Base-by-base conservation (phyloP, 495 filamentous ascomycete genomes). In the Penicillium antarcticum region DNA sequence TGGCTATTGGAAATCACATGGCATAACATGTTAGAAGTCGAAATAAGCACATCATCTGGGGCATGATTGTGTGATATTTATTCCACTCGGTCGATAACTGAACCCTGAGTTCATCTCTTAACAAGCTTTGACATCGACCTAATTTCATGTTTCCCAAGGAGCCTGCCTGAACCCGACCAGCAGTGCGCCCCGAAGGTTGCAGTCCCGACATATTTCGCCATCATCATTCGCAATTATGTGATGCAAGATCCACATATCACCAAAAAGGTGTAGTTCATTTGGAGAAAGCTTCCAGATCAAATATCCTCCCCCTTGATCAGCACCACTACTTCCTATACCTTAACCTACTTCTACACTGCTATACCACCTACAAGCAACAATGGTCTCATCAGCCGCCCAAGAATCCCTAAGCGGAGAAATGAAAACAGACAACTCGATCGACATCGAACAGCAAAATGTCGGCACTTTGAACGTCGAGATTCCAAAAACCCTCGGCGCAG, bases 401-500 rank as follows among this genome's bases (percentile, higher is more conserved):
- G 44, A 53, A n/a, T 38, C 39, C 17, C 14, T 17, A 16, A 45
- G 36, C 31, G 51, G 41, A 34, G 47, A 23, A 14, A 18, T 53
- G 6, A 62, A 53, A 42, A 35, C 14, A 4, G 34, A 19, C 21
- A 37, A 58, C 5, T 18, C 42, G 12, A 10, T 58, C 7, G 60
- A 63, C 34, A 12, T 66, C 12, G 63, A 61, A 37, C 44, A 41
- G 42, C 63, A 67, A 42, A 37, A 17, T 21, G 18, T 48, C 4
- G 13, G 45, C 12, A 35, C 46, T 14, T 11, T 37, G 11, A 31
- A n/a, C 10, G 18, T 36, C 2, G 51, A 50, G 16, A 6, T 40
- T 21, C 56, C 57, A 16, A 64, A 55, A 29, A 56, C 56, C 13
- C 41, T 67, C 7, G 58, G 63, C 5, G 58, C 61, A 52, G 63